phyloP scores from a whole-genome alignment of 2,329 filamentous ascomycete species.

The Orbilia quercus region DNA sequence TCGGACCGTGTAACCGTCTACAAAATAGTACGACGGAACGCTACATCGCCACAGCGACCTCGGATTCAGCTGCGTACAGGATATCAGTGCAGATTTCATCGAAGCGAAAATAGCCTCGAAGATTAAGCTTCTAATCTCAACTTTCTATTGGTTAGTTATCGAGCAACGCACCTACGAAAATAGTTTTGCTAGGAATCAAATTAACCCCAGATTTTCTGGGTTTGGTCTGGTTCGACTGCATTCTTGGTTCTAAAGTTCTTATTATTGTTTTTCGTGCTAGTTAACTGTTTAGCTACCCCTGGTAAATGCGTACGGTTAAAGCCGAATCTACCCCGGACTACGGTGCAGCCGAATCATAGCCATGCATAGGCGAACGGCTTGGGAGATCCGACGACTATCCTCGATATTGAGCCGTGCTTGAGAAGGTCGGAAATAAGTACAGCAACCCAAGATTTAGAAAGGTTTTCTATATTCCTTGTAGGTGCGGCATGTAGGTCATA shows the following conservation, averaged over 20 bases:
- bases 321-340: slow-evolving; percentile 15
- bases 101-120: slow-evolving; percentile 22
- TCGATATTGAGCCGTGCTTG: not conserved
- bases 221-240: not conserved
- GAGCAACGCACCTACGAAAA: slow-evolving; percentile 4
- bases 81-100: slow-evolving; percentile 10
- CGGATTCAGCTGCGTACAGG: slow-evolving; percentile 17
- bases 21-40: slow-evolving; percentile 16
- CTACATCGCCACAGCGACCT: slow-evolving; percentile 18
- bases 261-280: not conserved
- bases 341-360: not conserved
- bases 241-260: too few species aligned
- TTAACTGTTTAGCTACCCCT: too few species aligned
- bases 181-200: not conserved
- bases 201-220: slow-evolving; percentile 16
- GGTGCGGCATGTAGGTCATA: not conserved
- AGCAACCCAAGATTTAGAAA: too few species aligned
- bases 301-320: slow-evolving; percentile 41
- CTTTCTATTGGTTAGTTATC: slow-evolving; percentile 10
- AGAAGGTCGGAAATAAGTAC: not conserved
- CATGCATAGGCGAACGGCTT: slow-evolving; percentile 44
- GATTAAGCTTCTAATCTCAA: slow-evolving; percentile 27
- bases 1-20: slow-evolving; percentile 49
- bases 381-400: slow-evolving; percentile 28
- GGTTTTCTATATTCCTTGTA: not conserved